Evolutionary conservation across 106 monocot genomes (phyloP).

Genomic region (Acorus calamus): DNA sequence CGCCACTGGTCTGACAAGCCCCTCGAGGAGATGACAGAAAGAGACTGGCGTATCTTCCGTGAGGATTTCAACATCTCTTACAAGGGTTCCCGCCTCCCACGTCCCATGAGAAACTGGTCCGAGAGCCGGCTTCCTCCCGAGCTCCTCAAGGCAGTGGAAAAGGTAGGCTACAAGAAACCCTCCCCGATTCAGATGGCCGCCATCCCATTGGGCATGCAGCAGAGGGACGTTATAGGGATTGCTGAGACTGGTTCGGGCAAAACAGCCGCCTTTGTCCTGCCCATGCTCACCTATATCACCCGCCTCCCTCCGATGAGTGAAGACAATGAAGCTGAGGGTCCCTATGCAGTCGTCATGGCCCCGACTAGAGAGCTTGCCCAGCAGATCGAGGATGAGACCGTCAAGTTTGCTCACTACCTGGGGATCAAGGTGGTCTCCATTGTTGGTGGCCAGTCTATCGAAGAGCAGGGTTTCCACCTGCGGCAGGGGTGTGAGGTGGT

Average conservation of each 20-base stretch:
- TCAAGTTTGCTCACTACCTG: conserved; percentile 87
- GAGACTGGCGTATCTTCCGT: conserved; percentile 95
- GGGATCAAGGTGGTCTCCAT: conserved; percentile 97
- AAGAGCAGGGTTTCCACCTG: conserved; percentile 91
- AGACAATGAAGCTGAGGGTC: conserved; percentile 89
- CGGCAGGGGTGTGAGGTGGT: conserved; percentile 97
- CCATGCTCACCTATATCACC: conserved; percentile 89
- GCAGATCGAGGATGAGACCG: conserved; percentile 96
- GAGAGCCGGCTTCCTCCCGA: conserved; percentile 71
- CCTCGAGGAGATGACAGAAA: conserved; percentile 90
- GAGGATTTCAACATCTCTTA: conserved; percentile 96
- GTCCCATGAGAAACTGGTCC: conserved; percentile 82
- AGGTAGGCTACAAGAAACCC: conserved; percentile 75
- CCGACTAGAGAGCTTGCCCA: conserved; percentile 95
- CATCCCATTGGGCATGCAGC: conserved; percentile 93
- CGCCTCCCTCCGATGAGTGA: conserved; percentile 78
- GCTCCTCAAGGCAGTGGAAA: conserved; percentile 76
- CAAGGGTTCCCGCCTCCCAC: conserved; percentile 72
- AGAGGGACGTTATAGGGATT: conserved; percentile 92
- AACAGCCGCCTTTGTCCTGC: conserved; percentile 90
- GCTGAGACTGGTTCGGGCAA: conserved; percentile 98
- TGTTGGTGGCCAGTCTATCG: conserved; percentile 97
- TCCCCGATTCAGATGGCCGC: conserved; percentile 99
- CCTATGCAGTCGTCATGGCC: conserved; percentile 96
- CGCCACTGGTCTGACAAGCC: conserved; percentile 94